A percentile compares a stretch with the other conserved stretches of the same genome.
Evolutionary conservation across 1,284 basidiomycete genomes (phyloP).

Genomic region (Lentinus polychrous): DNA sequence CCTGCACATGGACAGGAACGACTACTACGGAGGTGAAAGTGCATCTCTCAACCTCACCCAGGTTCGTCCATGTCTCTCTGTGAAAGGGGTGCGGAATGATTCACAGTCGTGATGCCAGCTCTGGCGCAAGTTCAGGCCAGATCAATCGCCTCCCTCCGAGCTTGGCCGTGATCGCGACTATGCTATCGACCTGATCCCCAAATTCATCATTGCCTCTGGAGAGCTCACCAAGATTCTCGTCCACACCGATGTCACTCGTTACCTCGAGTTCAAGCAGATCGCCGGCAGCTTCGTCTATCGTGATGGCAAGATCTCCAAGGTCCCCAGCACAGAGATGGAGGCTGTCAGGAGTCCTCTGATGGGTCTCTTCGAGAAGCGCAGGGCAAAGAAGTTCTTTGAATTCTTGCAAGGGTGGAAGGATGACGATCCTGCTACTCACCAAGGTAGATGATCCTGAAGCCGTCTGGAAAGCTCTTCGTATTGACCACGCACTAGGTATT

Average conservation of each 20-base stretch:
- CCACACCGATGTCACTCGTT: slow-evolving; percentile 97
- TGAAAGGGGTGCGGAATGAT: not conserved
- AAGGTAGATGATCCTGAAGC: slow-evolving; percentile 53
- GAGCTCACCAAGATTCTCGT: slow-evolving; percentile 98
- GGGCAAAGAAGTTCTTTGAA: slow-evolving; percentile 98
- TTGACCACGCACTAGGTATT: slow-evolving; percentile 50
- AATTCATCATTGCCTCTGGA: slow-evolving; percentile 98
- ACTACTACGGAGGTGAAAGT: slow-evolving; percentile 98
- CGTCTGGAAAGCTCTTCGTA: not conserved
- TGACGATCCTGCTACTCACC: slow-evolving; percentile 90
- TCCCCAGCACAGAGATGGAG: slow-evolving; percentile 97
- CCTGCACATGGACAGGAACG: slow-evolving; percentile 98
- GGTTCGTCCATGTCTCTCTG: slow-evolving; percentile 35
- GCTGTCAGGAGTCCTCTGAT: slow-evolving; percentile 92
- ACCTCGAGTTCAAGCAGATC: slow-evolving; percentile 99
- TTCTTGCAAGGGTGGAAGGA: slow-evolving; percentile 96
- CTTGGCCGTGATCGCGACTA: slow-evolving; percentile 95
- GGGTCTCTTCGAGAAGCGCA: slow-evolving; percentile 97
- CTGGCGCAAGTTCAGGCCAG: slow-evolving; percentile 91
- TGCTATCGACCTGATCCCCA: slow-evolving; percentile 90
- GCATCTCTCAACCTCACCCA: slow-evolving; percentile 97
- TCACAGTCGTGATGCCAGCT: slow-evolving; percentile 45
- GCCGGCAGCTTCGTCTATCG: slow-evolving; percentile 97
- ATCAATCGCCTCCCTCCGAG: slow-evolving; percentile 64
- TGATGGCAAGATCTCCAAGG: slow-evolving; percentile 96